Percentiles rank a stretch among this genome's conserved stretches.
Conservation (phyloP, 225 moss, liverwort and hornwort species). For the Physcomitrellopsis africana region DNA sequence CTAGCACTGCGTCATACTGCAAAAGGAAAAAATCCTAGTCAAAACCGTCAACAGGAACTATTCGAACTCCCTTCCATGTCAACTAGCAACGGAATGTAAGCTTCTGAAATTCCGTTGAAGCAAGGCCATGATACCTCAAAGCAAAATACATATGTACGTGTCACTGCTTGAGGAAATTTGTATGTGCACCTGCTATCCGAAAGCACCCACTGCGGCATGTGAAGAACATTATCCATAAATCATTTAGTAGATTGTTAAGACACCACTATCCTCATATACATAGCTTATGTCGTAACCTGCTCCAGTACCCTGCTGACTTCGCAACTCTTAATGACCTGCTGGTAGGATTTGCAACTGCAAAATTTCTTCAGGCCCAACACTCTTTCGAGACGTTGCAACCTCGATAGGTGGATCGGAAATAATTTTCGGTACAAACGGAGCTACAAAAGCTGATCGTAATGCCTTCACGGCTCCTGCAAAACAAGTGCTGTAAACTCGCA, state of each 20-base stretch:
- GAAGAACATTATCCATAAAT: constrained; percentile 63
- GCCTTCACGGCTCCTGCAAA: constrained; percentile 70
- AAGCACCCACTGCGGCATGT: constrained; percentile 59
- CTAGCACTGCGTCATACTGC: too few species aligned
- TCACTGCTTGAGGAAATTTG: constrained; percentile 75
- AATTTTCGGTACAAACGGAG: constrained; percentile 57
- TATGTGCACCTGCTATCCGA: constrained; percentile 46
- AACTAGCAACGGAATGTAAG: background rate
- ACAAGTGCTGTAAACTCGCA: constrained; percentile 57
- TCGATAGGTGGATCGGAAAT: constrained; percentile 46
- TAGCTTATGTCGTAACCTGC: background rate
- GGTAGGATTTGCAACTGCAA: constrained; percentile 41
- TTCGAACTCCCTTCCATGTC: background rate
- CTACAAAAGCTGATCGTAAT: constrained; percentile 64
- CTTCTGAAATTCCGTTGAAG: background rate
- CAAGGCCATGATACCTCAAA: constrained; percentile 40
- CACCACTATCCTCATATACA: background rate
- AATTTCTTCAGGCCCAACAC: constrained; percentile 48
- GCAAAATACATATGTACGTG: constrained; percentile 70
- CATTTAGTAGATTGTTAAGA: background rate
- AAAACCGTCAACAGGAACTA: too few species aligned
- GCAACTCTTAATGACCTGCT: background rate
- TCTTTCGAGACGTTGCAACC: constrained; percentile 44
- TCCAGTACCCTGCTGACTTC: background rate
- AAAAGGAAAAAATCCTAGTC: too few species aligned